Percentiles rank a stretch among this genome's conserved stretches.
These are phyloP conservation scores for Caloboletus inedulis DNA, from an alignment of 1,284 basidiomycete genomes.

Conservation along the genomic window DNA sequence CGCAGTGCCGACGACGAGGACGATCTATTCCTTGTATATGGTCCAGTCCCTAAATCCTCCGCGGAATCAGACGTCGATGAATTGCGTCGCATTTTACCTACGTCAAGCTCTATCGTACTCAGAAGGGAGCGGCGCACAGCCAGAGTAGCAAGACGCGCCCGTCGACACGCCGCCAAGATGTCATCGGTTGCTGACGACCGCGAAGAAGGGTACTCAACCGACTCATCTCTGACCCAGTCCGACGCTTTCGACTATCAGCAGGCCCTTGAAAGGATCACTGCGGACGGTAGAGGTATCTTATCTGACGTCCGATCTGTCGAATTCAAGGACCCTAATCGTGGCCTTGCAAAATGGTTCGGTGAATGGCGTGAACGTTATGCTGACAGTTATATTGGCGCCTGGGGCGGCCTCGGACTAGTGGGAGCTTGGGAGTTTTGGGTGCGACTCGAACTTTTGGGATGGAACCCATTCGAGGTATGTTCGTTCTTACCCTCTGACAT, in stretches of 20 bases:
- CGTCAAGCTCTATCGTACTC: slow-evolving; percentile 42
- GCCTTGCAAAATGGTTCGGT: slow-evolving; percentile 68
- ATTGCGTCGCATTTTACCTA: slow-evolving; percentile 53
- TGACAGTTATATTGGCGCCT: slow-evolving; percentile 86
- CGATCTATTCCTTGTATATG: slow-evolving; percentile 76
- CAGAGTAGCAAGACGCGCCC: slow-evolving; percentile 47
- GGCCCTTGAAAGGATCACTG: slow-evolving; percentile 58
- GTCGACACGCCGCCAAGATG: slow-evolving; percentile 35
- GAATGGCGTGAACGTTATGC: slow-evolving; percentile 75
- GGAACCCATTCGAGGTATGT: slow-evolving; percentile 83
- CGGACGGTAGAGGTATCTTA: slow-evolving; percentile 56
- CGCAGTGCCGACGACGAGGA: slow-evolving; percentile 76
- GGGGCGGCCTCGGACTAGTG: slow-evolving; percentile 85
- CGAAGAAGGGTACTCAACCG: slow-evolving; percentile 86
- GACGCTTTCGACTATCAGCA: slow-evolving; percentile 69
- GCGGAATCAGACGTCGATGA: slow-evolving; percentile 54
- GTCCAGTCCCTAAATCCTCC: slow-evolving; percentile 42
- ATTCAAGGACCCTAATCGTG: slow-evolving; percentile 79
- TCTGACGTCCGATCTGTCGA: slow-evolving; percentile 87
- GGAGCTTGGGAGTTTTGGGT: slow-evolving; percentile 97
- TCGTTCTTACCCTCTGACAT: background rate
- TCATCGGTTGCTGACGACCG: slow-evolving; percentile 32
- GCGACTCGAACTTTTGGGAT: slow-evolving; percentile 79
- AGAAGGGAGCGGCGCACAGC: slow-evolving; percentile 55
- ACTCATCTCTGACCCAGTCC: slow-evolving; percentile 64